Conservation (phyloP, 2,329 filamentous ascomycete species). For the Macrophomina phaseolina region DNA sequence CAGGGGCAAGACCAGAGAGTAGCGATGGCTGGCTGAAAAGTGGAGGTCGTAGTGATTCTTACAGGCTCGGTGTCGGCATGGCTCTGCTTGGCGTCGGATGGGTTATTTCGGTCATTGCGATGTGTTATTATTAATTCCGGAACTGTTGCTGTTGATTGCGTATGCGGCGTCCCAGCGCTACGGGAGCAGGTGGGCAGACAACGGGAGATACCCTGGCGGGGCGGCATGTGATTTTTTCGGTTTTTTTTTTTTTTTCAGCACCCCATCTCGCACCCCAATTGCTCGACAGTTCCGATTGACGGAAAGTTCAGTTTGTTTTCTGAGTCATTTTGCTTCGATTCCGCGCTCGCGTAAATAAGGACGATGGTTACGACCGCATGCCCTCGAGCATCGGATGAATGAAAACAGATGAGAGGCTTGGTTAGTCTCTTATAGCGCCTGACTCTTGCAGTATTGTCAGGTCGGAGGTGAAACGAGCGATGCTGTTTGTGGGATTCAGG, state of each 20-base stretch:
- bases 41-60: too few relatives aligned
- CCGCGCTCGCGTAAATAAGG: constrained; percentile 2
- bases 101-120: neutral
- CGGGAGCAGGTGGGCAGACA: constrained; percentile 11
- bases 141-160: neutral
- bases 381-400: neutral
- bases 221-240: constrained; percentile 1
- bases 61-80: neutral
- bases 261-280: too few relatives aligned
- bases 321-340: neutral
- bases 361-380: neutral
- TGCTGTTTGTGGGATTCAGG: neutral
- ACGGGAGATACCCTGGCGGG: neutral
- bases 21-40: neutral
- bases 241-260: neutral
- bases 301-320: neutral
- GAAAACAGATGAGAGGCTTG: neutral
- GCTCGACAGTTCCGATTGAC: neutral
- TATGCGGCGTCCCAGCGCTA: neutral
- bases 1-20: neutral
- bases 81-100: neutral
- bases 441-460: neutral
- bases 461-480: constrained; percentile 2
- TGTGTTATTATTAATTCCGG: neutral
- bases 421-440: neutral